phyloP scores from a whole-genome alignment of 2,329 filamentous ascomycete genomes.

The Curvularia verruculosa region DNA sequence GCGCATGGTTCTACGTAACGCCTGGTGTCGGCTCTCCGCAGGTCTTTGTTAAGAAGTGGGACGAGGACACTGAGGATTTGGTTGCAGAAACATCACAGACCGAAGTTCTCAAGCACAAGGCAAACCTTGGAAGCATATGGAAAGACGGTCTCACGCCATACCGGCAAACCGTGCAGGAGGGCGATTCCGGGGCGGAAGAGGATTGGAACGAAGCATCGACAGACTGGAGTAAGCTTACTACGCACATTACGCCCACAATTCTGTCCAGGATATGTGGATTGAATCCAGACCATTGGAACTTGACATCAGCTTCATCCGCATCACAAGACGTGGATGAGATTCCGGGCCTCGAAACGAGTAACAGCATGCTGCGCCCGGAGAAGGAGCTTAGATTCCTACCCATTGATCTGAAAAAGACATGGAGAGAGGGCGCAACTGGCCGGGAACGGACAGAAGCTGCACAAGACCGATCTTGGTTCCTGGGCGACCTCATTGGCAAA shows the following conservation, averaged over 20 bases:
- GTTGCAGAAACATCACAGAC: slow-evolving; percentile 50
- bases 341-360: slow-evolving; percentile 57
- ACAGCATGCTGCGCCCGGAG: slow-evolving; percentile 40
- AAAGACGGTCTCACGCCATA: slow-evolving; percentile 58
- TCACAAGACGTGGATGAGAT: slow-evolving; percentile 64
- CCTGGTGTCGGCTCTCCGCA: slow-evolving; percentile 46
- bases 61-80: slow-evolving; percentile 54
- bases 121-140: slow-evolving; percentile 64
- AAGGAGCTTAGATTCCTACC: slow-evolving; percentile 61
- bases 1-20: slow-evolving; percentile 64
- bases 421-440: slow-evolving; percentile 66
- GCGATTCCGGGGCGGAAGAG: slow-evolving; percentile 37
- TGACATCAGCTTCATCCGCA: slow-evolving; percentile 65
- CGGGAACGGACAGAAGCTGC: slow-evolving; percentile 67
- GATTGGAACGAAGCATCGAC: slow-evolving; percentile 51
- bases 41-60: slow-evolving; percentile 65
- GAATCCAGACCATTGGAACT: slow-evolving; percentile 57
- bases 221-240: slow-evolving; percentile 62
- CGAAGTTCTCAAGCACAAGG: slow-evolving; percentile 57
- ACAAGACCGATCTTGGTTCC: slow-evolving; percentile 66
- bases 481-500: slow-evolving; percentile 59
- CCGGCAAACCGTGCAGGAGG: slow-evolving; percentile 50
- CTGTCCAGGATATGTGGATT: slow-evolving; percentile 59
- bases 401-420: slow-evolving; percentile 66
- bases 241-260: slow-evolving; percentile 56